A percentile compares a stretch with the other conserved stretches of the same genome.
phyloP scores from a whole-genome alignment of 148 eudicot species.

The Rhododendron ovatum region DNA sequence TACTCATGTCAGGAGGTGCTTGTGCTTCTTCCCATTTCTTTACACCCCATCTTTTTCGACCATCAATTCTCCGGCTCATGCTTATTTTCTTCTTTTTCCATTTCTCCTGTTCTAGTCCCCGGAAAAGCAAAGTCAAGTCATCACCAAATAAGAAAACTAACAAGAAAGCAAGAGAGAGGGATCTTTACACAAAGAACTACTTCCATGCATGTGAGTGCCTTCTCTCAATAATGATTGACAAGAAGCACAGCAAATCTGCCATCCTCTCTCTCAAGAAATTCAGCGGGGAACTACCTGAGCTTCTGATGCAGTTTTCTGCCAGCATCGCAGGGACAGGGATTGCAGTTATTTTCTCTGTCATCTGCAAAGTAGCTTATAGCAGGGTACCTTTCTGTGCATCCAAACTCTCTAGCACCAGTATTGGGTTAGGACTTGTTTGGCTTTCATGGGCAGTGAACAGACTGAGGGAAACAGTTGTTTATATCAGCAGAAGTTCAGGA shows the following conservation, averaged over 20 bases:
- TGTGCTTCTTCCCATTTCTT: not conserved
- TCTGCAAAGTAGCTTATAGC: slow-evolving; percentile 52
- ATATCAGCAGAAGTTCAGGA: slow-evolving; percentile 44
- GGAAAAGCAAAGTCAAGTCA: slow-evolving; percentile 31
- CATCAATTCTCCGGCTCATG: not conserved
- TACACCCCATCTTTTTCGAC: not conserved
- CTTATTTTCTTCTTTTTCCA: not conserved
- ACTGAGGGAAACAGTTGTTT: slow-evolving; percentile 53
- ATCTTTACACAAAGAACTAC: slow-evolving; percentile 42
- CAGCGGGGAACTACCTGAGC: slow-evolving; percentile 55
- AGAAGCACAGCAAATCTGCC: slow-evolving; percentile 39
- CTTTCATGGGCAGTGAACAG: slow-evolving; percentile 61
- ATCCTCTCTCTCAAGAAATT: slow-evolving; percentile 57
- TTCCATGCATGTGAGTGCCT: slow-evolving; percentile 68
- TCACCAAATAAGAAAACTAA: slow-evolving; percentile 33
- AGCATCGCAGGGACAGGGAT: slow-evolving; percentile 83
- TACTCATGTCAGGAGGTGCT: not conserved
- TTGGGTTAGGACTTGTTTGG: slow-evolving; percentile 82
- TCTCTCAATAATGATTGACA: slow-evolving; percentile 56
- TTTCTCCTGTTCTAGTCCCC: slow-evolving; percentile 32
- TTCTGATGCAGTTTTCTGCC: slow-evolving; percentile 72
- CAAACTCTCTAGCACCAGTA: slow-evolving; percentile 44
- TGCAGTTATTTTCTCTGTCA: slow-evolving; percentile 60
- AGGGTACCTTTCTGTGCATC: slow-evolving; percentile 45
- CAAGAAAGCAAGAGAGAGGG: slow-evolving; percentile 37